A percentile compares a stretch with the other conserved stretches of the same genome.
phyloP scores from a whole-genome alignment of 176 grass and related monocot species.

The Themeda triandra region DNA sequence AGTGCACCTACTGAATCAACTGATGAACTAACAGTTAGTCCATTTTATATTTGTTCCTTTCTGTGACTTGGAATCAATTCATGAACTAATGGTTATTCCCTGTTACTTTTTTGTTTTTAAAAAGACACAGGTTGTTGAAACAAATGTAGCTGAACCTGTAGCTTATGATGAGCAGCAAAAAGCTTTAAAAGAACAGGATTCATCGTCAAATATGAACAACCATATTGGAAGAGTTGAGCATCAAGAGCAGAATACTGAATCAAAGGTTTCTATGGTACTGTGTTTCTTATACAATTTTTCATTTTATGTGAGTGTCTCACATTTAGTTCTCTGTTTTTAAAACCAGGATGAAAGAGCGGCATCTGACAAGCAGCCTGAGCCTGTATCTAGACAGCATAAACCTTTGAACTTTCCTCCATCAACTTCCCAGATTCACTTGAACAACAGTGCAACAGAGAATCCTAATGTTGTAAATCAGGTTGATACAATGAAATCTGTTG shows the following conservation, averaged over 20 bases:
- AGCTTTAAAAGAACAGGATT: conserved; percentile 21
- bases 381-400: conserved; percentile 31
- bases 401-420: conserved; percentile 24
- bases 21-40: conserved; percentile 59
- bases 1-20: conserved; percentile 31
- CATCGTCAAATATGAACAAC: conserved; percentile 37
- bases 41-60: conserved; percentile 2
- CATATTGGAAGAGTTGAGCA: conserved; percentile 40
- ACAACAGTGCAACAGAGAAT: conserved; percentile 39
- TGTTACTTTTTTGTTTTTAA: not conserved
- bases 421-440: conserved; percentile 29
- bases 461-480: conserved; percentile 37
- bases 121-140: conserved; percentile 40
- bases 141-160: conserved; percentile 39
- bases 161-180: conserved; percentile 44
- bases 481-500: conserved; percentile 12
- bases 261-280: conserved; percentile 52
- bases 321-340: not conserved
- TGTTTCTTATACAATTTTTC: not conserved
- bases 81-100: not conserved
- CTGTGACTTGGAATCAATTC: not conserved
- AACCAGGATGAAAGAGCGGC: conserved; percentile 41
- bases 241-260: conserved; percentile 50
- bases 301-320: not conserved
- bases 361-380: conserved; percentile 37